Percentiles rank a stretch among this genome's conserved stretches.
phyloP scores from a whole-genome alignment of 2,329 filamentous ascomycete species.

The Coleophoma cylindrospora region DNA sequence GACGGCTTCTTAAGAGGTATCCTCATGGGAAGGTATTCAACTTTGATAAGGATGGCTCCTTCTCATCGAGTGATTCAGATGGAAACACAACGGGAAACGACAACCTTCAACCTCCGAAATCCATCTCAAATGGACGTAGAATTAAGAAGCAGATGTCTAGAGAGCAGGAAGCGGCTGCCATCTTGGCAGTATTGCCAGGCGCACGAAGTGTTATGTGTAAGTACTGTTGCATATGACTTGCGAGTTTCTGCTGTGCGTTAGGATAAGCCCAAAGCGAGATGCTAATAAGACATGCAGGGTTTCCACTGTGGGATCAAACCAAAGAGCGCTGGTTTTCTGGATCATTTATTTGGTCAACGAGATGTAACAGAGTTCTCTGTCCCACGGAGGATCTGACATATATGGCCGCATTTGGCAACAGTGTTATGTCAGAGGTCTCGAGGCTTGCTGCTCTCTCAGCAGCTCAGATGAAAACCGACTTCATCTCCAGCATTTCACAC shows the following conservation, averaged over 20 bases:
- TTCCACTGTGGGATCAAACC: conserved; percentile 42
- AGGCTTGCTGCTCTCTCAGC: conserved; percentile 37
- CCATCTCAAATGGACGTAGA: conserved; percentile 7
- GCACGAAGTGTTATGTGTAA: conserved; percentile 37
- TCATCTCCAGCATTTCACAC: conserved; percentile 55
- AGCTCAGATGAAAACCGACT: conserved; percentile 37
- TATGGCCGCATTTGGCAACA: conserved; percentile 45
- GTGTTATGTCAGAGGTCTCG: conserved; percentile 51
- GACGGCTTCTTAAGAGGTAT: conserved; percentile 23
- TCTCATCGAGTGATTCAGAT: conserved; percentile 20
- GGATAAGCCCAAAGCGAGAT: too few relatives aligned
- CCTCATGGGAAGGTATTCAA: conserved; percentile 28
- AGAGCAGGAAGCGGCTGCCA: conserved; percentile 22
- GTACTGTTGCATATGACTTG: too few relatives aligned
- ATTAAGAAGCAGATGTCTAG: conserved; percentile 12
- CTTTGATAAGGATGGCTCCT: conserved; percentile 25
- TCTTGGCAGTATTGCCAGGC: conserved; percentile 33
- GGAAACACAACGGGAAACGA: neutral
- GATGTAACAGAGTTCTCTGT: conserved; percentile 37
- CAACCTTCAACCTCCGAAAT: conserved; percentile 1
- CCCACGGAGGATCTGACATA: conserved; percentile 44
- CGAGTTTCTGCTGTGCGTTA: too few relatives aligned
- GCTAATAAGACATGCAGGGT: conserved; percentile 15
- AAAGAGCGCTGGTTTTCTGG: conserved; percentile 43
- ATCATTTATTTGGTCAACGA: conserved; percentile 43